Evolutionary conservation across 805 yeast species (phyloP).

Genomic region (Lachancea dasiensis): DNA sequence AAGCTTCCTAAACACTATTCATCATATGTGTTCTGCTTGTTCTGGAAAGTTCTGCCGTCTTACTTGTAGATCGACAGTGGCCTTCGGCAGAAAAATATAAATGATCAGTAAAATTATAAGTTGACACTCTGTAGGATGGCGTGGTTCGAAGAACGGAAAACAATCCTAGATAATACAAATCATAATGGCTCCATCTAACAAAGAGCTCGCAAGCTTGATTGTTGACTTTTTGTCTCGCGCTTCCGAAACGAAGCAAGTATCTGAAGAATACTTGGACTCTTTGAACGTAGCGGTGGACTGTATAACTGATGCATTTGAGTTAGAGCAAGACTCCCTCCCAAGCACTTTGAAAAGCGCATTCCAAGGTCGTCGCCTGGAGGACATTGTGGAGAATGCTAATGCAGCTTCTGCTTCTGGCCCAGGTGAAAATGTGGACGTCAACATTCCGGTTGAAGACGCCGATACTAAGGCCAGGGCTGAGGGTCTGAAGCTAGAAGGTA

Average conservation of each 20-base stretch:
- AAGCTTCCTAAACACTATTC: too few species aligned
- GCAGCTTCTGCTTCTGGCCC: constrained; percentile 7
- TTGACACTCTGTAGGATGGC: too few species aligned
- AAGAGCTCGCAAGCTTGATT: constrained; percentile 67
- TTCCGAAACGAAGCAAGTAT: constrained; percentile 53
- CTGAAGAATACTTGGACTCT: constrained; percentile 80
- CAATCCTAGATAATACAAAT: too few species aligned
- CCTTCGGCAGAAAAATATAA: too few species aligned
- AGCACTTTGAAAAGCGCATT: constrained; percentile 34
- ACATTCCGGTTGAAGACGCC: constrained; percentile 38
- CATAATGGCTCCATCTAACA: constrained; percentile 43
- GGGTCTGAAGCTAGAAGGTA: constrained; percentile 76
- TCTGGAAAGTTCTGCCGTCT: too few species aligned
- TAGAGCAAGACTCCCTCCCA: constrained; percentile 46
- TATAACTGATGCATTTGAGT: constrained; percentile 77
- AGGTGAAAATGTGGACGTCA: constrained; percentile 35
- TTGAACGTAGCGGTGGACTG: constrained; percentile 92
- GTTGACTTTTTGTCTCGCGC: constrained; percentile 62
- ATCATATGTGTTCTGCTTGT: too few species aligned
- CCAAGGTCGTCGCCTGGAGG: constrained; percentile 43
- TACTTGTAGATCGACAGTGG: too few species aligned
- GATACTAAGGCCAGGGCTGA: constrained; percentile 73
- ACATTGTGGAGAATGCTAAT: constrained; percentile 37
- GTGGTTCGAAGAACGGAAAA: too few species aligned
- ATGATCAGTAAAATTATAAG: too few species aligned